Conservation (phyloP, 73 alveolate species). For the Tetrahymena thermophila region DNA sequence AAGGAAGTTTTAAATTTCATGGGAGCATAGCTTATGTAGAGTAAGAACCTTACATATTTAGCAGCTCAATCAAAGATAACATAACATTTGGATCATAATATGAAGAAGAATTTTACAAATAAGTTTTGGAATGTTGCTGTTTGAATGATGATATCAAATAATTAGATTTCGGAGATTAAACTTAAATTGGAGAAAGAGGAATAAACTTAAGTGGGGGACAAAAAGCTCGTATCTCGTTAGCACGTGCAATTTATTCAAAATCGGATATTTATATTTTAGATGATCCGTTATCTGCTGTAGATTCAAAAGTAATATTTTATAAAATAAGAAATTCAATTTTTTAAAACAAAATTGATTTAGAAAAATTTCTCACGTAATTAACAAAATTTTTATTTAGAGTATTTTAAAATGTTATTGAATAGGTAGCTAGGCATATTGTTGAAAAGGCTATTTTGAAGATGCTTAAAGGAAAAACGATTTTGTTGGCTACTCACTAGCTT, state of each 20-base stretch:
- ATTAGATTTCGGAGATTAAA: slow-evolving; percentile 53
- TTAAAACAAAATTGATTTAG: no score
- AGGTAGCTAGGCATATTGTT: slow-evolving; percentile 43
- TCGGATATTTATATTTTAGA: slow-evolving; percentile 53
- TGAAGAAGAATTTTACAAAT: slow-evolving; percentile 47
- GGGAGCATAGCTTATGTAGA: not conserved
- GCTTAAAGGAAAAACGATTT: slow-evolving; percentile 50
- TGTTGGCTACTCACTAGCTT: slow-evolving; percentile 49
- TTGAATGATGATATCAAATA: slow-evolving; percentile 45
- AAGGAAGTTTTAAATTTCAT: not conserved
- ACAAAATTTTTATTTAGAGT: no score
- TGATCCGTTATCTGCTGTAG: slow-evolving; percentile 64
- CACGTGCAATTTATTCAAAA: slow-evolving; percentile 58
- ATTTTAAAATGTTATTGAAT: not conserved
- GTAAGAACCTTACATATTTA: not conserved
- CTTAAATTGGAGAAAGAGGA: slow-evolving; percentile 70
- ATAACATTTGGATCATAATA: slow-evolving; percentile 40
- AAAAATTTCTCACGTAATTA: no score
- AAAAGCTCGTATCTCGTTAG: slow-evolving; percentile 60
- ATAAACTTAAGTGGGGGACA: slow-evolving; percentile 66
- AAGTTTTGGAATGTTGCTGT: slow-evolving; percentile 49
- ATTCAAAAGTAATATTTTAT: slow-evolving; percentile 47
- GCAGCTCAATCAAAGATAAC: not conserved
- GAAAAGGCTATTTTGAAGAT: slow-evolving; percentile 34
- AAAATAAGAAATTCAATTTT: no score